Percentiles rank a stretch among this genome's conserved stretches.
Evolutionary conservation across 495 filamentous ascomycete genomes (phyloP).

Genomic region (Rostrohypoxylon terebratum): DNA sequence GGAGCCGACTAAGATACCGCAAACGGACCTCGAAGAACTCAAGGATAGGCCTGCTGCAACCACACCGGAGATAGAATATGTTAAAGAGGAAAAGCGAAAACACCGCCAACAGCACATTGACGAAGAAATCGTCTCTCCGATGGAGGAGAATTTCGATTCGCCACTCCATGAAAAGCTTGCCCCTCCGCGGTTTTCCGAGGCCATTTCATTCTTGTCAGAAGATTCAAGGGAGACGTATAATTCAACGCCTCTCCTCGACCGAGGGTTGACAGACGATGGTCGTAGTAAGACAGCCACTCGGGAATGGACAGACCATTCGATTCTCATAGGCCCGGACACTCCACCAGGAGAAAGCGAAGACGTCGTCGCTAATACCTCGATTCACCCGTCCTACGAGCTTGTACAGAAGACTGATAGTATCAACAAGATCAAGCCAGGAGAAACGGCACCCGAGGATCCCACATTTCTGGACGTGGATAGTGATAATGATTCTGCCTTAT

Average conservation of each 20-base stretch:
- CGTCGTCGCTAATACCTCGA: slow-evolving; percentile 40
- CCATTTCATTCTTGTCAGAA: slow-evolving; percentile 62
- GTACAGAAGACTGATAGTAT: slow-evolving; percentile 60
- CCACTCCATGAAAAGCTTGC: slow-evolving; percentile 20
- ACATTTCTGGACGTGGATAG: slow-evolving; percentile 76
- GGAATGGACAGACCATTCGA: slow-evolving; percentile 61
- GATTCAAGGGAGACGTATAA: slow-evolving; percentile 72
- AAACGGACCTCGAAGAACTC: slow-evolving; percentile 24
- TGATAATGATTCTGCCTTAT: slow-evolving; percentile 78
- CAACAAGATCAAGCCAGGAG: slow-evolving; percentile 49
- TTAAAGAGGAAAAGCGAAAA: slow-evolving; percentile 58
- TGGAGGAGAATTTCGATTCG: slow-evolving; percentile 32
- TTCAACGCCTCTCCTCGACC: slow-evolving; percentile 80
- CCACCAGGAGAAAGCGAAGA: slow-evolving; percentile 48
- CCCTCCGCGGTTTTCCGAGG: slow-evolving; percentile 47
- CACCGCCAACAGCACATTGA: slow-evolving; percentile 61
- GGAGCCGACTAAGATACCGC: slow-evolving; percentile 46
- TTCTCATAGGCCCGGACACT: slow-evolving; percentile 55
- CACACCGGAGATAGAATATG: slow-evolving; percentile 41
- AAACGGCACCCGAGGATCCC: slow-evolving; percentile 55
- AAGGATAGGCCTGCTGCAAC: slow-evolving; percentile 28
- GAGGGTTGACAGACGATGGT: slow-evolving; percentile 72
- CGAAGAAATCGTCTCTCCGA: slow-evolving; percentile 48
- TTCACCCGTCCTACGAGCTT: slow-evolving; percentile 62
- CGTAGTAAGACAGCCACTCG: slow-evolving; percentile 53